Evolutionary conservation across 805 yeast species (phyloP).

Genomic region (Lipomyces starkeyi): DNA sequence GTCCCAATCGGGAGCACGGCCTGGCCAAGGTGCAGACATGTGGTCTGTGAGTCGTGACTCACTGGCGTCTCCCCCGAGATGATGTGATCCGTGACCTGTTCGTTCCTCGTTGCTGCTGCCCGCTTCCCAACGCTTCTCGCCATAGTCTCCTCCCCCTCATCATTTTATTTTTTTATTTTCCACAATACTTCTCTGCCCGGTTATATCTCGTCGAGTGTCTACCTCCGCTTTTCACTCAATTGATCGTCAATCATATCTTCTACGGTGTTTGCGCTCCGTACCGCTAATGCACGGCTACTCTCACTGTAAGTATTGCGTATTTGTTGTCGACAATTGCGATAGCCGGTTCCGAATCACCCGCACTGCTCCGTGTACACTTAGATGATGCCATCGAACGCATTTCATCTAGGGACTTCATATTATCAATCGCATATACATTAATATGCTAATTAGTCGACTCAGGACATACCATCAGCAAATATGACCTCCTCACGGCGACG

Average conservation of each 20-base stretch:
- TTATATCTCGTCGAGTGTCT: slow-evolving; percentile 2
- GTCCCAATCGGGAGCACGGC: not conserved
- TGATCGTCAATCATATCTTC: not conserved
- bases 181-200: not conserved
- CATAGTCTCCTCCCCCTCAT: not conserved
- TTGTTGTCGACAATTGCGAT: not conserved
- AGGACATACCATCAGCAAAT: slow-evolving; percentile 19
- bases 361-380: not conserved
- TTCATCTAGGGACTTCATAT: not conserved
- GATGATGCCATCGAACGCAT: not conserved
- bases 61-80: not conserved
- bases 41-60: slow-evolving; percentile 13
- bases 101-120: slow-evolving; percentile 3
- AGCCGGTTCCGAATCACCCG: not conserved
- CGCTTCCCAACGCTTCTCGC: slow-evolving; percentile 8
- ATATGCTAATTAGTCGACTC: not conserved
- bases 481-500: slow-evolving; percentile 31
- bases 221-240: not conserved
- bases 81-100: slow-evolving; percentile 11
- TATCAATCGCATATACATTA: not conserved
- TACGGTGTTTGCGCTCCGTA: not conserved
- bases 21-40: not conserved
- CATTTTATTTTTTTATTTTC: not conserved
- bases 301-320: slow-evolving; percentile 15
- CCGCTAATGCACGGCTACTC: slow-evolving; percentile 12